Conservation (phyloP, 2,329 filamentous ascomycete genomes). For the Ceratocystis ficicola region DNA sequence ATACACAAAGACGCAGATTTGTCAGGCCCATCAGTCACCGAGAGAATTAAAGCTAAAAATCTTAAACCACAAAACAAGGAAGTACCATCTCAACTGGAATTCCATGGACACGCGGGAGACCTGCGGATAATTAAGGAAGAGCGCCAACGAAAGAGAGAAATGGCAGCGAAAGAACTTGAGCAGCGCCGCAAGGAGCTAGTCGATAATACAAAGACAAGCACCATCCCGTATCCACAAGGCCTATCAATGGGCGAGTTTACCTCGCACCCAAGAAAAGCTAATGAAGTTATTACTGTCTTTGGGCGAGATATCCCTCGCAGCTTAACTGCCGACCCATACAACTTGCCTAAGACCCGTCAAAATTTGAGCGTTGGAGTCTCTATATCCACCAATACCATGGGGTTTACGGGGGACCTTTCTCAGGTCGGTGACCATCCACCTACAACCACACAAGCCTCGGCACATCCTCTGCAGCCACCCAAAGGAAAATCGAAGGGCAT, state of each 20-base stretch:
- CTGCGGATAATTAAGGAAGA: constrained; percentile 47
- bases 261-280: constrained; percentile 26
- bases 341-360: constrained; percentile 39
- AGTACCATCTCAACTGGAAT: constrained; percentile 21
- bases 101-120: constrained; percentile 39
- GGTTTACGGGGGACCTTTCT: constrained; percentile 53
- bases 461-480: not conserved
- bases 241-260: constrained; percentile 31
- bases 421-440: constrained; percentile 26
- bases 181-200: constrained; percentile 75
- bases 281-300: constrained; percentile 26
- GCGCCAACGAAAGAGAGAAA: constrained; percentile 55
- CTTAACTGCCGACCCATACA: constrained; percentile 51
- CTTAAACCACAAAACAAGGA: constrained; percentile 1
- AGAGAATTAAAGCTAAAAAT: not conserved
- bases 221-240: constrained; percentile 64
- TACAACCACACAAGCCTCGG: not conserved
- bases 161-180: constrained; percentile 74
- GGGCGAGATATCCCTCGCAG: constrained; percentile 45
- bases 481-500: not conserved
- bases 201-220: constrained; percentile 58
- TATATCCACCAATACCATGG: constrained; percentile 83
- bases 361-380: constrained; percentile 60
- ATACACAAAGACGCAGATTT: constrained; percentile 26
- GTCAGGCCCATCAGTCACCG: constrained; percentile 24